Evolutionary conservation across 345 rosid species (phyloP).

Genomic region (Eucalyptus viminalis): DNA sequence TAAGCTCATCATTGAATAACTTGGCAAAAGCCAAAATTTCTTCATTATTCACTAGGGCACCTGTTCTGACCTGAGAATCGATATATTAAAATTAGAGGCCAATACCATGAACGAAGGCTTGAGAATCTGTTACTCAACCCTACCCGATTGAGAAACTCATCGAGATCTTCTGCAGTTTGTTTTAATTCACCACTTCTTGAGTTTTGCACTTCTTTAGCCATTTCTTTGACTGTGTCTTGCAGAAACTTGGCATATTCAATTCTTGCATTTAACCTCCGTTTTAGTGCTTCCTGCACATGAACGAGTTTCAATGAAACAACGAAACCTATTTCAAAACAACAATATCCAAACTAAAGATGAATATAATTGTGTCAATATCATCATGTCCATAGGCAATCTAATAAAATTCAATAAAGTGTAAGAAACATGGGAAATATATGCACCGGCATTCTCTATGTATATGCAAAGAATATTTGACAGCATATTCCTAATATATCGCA

Average conservation of each 20-base stretch:
- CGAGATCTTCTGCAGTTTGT: constrained; percentile 66
- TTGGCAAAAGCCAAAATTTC: constrained; percentile 67
- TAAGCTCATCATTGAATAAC: constrained; percentile 68
- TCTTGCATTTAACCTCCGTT: constrained; percentile 51
- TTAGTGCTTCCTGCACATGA: constrained; percentile 51
- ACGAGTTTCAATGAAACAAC: neutral
- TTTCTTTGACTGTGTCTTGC: constrained; percentile 81
- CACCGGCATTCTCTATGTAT: neutral
- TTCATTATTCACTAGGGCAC: constrained; percentile 47
- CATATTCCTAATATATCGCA: neutral
- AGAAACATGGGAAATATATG: neutral
- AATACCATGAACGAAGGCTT: neutral
- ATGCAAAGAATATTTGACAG: neutral
- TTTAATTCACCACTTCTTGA: constrained; percentile 62
- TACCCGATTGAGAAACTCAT: constrained; percentile 50
- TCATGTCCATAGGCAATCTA: neutral
- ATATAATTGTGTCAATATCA: neutral
- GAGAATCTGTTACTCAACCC: neutral
- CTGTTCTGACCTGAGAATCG: constrained; percentile 48
- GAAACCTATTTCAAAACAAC: neutral
- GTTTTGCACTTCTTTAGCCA: constrained; percentile 87
- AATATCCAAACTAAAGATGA: neutral
- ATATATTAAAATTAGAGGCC: neutral
- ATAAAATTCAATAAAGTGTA: neutral
- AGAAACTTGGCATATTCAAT: constrained; percentile 77